phyloP scores from a whole-genome alignment of 176 grass and related monocot genomes.

The Triticum aestivum region IWGSC_CS_RefSeq_v2.1 NC_057802.1:452882558-452883057 shows the following conservation, averaged over 20 bases:
- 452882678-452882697: neutral
- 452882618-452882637: too few species aligned
- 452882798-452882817: too few species aligned
- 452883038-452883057: too few species aligned
- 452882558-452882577: neutral
- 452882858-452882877: neutral
- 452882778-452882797: too few species aligned
- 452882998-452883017: too few species aligned
- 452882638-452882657: neutral
- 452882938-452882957: neutral
- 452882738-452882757: neutral
- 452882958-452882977: too few species aligned
- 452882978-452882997: too few species aligned
- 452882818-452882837: neutral
- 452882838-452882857: neutral
- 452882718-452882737: slow-evolving; percentile 26
- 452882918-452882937: neutral
- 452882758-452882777: neutral
- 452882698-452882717: slow-evolving; percentile 25
- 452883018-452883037: too few species aligned
- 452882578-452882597: neutral
- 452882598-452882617: too few species aligned
- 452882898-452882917: neutral
- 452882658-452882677: neutral
- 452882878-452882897: neutral